Conservation (phyloP, 179 eudicot species). For the Beta corolliflora region DNA sequence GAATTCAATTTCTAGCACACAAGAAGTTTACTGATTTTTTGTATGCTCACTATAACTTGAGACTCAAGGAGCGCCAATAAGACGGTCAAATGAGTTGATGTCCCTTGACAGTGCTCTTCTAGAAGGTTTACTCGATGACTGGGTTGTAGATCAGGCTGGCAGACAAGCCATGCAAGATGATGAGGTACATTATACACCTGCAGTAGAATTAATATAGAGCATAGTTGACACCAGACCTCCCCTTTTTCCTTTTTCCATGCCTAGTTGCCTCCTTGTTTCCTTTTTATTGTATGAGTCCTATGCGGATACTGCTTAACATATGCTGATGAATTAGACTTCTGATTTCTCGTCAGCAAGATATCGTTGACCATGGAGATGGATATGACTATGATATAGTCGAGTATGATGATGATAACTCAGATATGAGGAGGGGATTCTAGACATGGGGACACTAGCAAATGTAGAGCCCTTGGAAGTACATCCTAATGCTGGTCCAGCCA, state of each 20-base stretch:
- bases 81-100: constrained; percentile 48
- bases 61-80: constrained; percentile 83
- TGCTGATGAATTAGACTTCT: constrained; percentile 7
- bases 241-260: background rate
- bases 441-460: constrained; percentile 59
- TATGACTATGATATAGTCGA: constrained; percentile 66
- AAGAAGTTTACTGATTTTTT: constrained; percentile 65
- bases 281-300: background rate
- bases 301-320: background rate
- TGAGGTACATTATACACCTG: constrained; percentile 52
- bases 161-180: constrained; percentile 62
- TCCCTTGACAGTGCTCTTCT: constrained; percentile 66
- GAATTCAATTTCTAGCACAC: constrained; percentile 27
- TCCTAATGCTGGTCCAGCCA: constrained; percentile 49
- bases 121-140: constrained; percentile 74
- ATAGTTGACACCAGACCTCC: background rate
- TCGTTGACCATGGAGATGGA: constrained; percentile 58
- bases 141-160: constrained; percentile 64
- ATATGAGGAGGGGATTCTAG: constrained; percentile 51
- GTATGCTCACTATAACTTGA: constrained; percentile 81
- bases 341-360: constrained; percentile 48
- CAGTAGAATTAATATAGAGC: background rate
- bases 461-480: constrained; percentile 61
- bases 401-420: constrained; percentile 53
- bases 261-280: background rate